Base-by-base conservation (phyloP, 192 early-diverging fungal species). In the Coemansia javaensis region DNA sequence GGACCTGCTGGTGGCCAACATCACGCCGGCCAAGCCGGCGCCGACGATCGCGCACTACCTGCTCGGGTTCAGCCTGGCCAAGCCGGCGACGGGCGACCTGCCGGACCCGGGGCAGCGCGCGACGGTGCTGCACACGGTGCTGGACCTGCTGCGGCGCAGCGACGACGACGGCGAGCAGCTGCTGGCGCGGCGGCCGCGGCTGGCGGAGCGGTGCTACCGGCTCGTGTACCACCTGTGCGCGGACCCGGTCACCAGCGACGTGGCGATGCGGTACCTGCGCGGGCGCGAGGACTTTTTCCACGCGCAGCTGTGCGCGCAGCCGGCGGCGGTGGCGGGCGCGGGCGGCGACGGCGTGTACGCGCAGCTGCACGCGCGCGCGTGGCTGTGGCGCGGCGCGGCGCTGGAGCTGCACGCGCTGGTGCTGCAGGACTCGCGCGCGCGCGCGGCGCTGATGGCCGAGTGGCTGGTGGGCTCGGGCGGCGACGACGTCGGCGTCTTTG, bases 21-120 rank as follows among this genome's bases (percentile, higher is more conserved):
- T 90, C 8, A 50, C 61, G 7, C 59, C 66, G 1, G 45, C 64
- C 6, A 69, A 73, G 44, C 68, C 78, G 5, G 69, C 79, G 12
- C 88, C 91, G 0, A 89, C 83, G 0, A 70, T 97, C 36, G 82
- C 92, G 13, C 93, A 97, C 62, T 97, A 88, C 42, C 68, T 99
- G 37, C 77, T 99, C 3, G 96, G 96, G 2, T 94, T 85, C 48
- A 71, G 86, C 53, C 48, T 81, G 17, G 49, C 56, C 9, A 68
- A 74, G 35, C 52, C 71, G 0, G 59, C 64, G 9, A 30, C 70
- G 1, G 66, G 63, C 18, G 70, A 68, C 31, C 48, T 75, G 47
- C 66, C 72, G 0, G 61, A 67, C 14, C 47, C 66, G 7, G 47
- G 59, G 8, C 59, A 75, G 66, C 72, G 72, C 21, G 56, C 61